phyloP scores from a whole-genome alignment of 768 basidiomycete genomes.

The Cubamyces sp. region DNA sequence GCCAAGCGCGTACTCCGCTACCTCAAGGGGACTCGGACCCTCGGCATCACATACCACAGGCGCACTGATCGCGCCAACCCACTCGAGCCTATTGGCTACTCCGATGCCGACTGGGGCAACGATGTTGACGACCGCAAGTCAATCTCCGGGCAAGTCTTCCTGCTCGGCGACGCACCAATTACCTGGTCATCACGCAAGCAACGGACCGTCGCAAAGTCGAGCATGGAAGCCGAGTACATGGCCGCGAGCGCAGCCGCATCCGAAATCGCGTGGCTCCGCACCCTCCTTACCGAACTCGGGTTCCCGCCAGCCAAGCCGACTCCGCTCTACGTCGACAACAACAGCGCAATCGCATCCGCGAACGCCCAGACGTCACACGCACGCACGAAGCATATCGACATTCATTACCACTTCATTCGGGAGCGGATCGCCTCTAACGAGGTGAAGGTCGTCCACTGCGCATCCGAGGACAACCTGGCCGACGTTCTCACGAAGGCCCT shows the following conservation, averaged over 20 bases:
- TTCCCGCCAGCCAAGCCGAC: slow-evolving; percentile 16
- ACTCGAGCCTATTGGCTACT: slow-evolving; percentile 4
- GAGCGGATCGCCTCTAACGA: slow-evolving; percentile 18
- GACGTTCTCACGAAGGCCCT: slow-evolving; percentile 7
- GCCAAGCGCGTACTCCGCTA: slow-evolving; percentile 33
- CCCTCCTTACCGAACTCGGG: background rate
- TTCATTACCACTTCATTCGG: slow-evolving; percentile 30
- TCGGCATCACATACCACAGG: slow-evolving; percentile 5
- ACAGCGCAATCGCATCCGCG: slow-evolving; percentile 31
- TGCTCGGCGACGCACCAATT: slow-evolving; percentile 35
- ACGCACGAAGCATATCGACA: slow-evolving; percentile 42
- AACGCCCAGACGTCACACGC: slow-evolving; percentile 32
- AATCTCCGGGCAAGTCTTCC: slow-evolving; percentile 32
- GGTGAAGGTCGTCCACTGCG: background rate
- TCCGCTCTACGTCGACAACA: slow-evolving; percentile 10
- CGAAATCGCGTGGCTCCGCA: slow-evolving; percentile 25
- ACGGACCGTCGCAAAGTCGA: slow-evolving; percentile 38
- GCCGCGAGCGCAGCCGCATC: slow-evolving; percentile 34
- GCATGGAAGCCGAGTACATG: slow-evolving; percentile 39
- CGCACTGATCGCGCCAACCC: background rate
- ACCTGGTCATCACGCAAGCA: slow-evolving; percentile 45
- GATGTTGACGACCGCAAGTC: slow-evolving; percentile 4
- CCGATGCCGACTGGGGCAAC: slow-evolving; percentile 13
- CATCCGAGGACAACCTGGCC: background rate
- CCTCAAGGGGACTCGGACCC: slow-evolving; percentile 32